phyloP scores from a whole-genome alignment of 2,329 filamentous ascomycete genomes.

The Ophiocordyceps australis region DNA sequence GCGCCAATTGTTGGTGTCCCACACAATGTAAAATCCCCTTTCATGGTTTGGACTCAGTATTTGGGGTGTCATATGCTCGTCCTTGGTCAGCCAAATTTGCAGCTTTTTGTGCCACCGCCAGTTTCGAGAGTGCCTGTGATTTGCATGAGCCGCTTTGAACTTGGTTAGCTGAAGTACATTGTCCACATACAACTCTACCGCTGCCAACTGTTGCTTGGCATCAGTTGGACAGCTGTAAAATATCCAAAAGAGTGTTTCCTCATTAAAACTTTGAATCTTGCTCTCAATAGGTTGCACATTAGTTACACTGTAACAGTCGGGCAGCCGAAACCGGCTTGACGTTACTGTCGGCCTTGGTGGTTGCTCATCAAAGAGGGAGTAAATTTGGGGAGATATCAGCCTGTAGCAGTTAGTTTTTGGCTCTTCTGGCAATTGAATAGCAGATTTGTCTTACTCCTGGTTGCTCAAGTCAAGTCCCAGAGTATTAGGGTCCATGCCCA shows the following conservation, averaged over 20 bases:
- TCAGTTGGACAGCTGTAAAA: slow-evolving; percentile 50
- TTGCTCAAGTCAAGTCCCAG: slow-evolving; percentile 40
- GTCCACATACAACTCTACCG: slow-evolving; percentile 37
- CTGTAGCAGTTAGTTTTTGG: slow-evolving; percentile 14
- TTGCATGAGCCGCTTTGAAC: slow-evolving; percentile 1
- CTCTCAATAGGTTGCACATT: slow-evolving; percentile 47
- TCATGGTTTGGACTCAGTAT: slow-evolving; percentile 39
- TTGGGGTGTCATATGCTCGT: slow-evolving; percentile 45
- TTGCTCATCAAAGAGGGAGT: slow-evolving; percentile 41
- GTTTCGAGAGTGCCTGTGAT: slow-evolving; percentile 38
- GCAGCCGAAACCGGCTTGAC: slow-evolving; percentile 33
- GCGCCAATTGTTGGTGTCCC: slow-evolving; percentile 43
- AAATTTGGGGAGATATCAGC: slow-evolving; percentile 38
- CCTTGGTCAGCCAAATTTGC: slow-evolving; percentile 49
- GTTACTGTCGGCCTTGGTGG: slow-evolving; percentile 35
- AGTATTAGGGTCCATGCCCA: slow-evolving; percentile 37
- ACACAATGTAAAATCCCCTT: slow-evolving; percentile 48
- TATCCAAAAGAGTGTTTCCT: slow-evolving; percentile 52
- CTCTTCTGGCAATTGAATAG: not conserved
- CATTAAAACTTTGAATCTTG: slow-evolving; percentile 49
- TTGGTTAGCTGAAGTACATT: not conserved
- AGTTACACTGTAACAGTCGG: slow-evolving; percentile 48
- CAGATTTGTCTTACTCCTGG: slow-evolving; percentile 29
- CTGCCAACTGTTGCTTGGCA: slow-evolving; percentile 43
- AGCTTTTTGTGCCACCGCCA: slow-evolving; percentile 54